Evolutionary conservation across 495 filamentous ascomycete genomes (phyloP).

Genomic region (Hypoxylon crocopeplum): DNA sequence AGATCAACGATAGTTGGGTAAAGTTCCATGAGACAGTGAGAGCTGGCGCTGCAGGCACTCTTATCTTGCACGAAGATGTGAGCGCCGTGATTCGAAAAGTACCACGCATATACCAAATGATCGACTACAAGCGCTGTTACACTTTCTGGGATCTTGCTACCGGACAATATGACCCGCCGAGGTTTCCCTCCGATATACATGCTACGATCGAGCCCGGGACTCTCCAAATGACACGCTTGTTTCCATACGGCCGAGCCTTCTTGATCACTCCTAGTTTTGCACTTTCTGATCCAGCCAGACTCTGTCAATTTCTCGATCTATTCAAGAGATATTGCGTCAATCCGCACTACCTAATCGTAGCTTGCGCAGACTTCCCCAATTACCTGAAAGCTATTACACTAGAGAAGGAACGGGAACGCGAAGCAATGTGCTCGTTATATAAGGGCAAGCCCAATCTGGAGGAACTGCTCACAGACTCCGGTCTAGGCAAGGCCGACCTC

Average conservation of each 20-base stretch:
- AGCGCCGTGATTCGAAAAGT: constrained; percentile 22
- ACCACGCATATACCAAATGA: constrained; percentile 25
- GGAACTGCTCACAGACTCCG: constrained; percentile 11
- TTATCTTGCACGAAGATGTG: constrained; percentile 38
- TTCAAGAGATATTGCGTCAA: constrained; percentile 47
- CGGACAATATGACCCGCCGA: constrained; percentile 32
- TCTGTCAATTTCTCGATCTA: constrained; percentile 64
- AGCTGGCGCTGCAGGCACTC: constrained; percentile 36
- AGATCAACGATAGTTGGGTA: constrained; percentile 31
- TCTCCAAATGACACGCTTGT: constrained; percentile 57
- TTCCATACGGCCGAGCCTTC: constrained; percentile 63
- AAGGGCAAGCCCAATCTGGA: constrained; percentile 19
- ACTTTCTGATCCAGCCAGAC: constrained; percentile 56
- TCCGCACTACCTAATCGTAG: constrained; percentile 33
- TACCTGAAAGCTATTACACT: constrained; percentile 50
- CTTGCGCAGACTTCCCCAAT: constrained; percentile 49
- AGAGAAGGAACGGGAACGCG: constrained; percentile 46
- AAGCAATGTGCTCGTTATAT: constrained; percentile 21
- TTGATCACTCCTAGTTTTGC: constrained; percentile 71
- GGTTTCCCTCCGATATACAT: constrained; percentile 32
- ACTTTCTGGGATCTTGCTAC: constrained; percentile 41
- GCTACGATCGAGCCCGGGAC: constrained; percentile 33
- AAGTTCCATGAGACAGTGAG: constrained; percentile 38
- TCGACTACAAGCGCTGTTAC: constrained; percentile 29
- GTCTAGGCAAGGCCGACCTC: constrained; percentile 28